A percentile compares a stretch with the other conserved stretches of the same genome.
Conservation (phyloP, 2,329 filamentous ascomycete genomes). For the Tricladium varicosporioides region DNA sequence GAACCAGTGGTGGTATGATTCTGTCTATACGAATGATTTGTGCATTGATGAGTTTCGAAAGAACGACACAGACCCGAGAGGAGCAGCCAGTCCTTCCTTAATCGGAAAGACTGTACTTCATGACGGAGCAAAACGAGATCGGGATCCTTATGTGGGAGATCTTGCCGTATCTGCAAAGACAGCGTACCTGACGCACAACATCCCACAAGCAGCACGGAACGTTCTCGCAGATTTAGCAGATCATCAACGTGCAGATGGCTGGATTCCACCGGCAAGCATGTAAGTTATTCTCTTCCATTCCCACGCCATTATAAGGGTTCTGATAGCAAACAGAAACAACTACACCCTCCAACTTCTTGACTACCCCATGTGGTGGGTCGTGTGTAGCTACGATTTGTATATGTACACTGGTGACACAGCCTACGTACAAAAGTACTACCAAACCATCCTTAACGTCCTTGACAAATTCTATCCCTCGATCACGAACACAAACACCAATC, state of each 20-base stretch:
- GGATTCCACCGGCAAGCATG: conserved; percentile 54
- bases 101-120: conserved; percentile 46
- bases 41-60: conserved; percentile 44
- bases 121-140: conserved; percentile 51
- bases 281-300: conserved; percentile 25
- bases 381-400: conserved; percentile 46
- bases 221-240: conserved; percentile 48
- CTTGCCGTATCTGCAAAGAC: conserved; percentile 48
- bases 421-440: conserved; percentile 43
- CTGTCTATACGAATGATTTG: conserved; percentile 51
- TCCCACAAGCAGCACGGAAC: conserved; percentile 41
- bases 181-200: conserved; percentile 46
- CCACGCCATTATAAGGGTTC: too few relatives aligned
- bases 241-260: conserved; percentile 50
- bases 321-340: conserved; percentile 34
- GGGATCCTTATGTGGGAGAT: conserved; percentile 53
- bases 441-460: conserved; percentile 39
- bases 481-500: conserved; percentile 39
- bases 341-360: conserved; percentile 50
- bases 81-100: conserved; percentile 42
- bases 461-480: conserved; percentile 46
- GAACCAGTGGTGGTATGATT: conserved; percentile 53
- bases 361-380: conserved; percentile 53
- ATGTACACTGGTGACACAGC: conserved; percentile 47
- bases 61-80: conserved; percentile 49